Percentiles rank a stretch among this genome's conserved stretches.
These are phyloP conservation scores for Grifola frondosa DNA, from an alignment of 1,284 basidiomycete genomes.

Conservation along the genomic window DNA sequence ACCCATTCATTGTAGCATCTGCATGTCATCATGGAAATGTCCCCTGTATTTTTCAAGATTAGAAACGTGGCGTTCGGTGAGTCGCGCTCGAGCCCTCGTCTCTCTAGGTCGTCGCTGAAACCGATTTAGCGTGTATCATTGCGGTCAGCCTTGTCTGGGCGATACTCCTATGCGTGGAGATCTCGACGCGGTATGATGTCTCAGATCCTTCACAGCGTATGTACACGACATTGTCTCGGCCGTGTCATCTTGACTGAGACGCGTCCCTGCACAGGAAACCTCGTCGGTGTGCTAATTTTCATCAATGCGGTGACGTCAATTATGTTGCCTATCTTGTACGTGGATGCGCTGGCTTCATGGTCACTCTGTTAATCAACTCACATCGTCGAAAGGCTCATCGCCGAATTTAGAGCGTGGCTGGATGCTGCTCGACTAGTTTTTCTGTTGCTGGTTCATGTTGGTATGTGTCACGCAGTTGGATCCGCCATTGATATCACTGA, in stretches of 20 bases:
- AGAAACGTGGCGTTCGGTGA: constrained; percentile 42
- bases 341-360: constrained; percentile 7
- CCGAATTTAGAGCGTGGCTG: constrained; percentile 53
- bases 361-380: not conserved
- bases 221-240: constrained; percentile 17
- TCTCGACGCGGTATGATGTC: constrained; percentile 40
- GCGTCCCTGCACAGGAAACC: constrained; percentile 30
- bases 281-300: constrained; percentile 47
- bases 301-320: constrained; percentile 49
- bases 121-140: constrained; percentile 34
- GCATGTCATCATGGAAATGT: constrained; percentile 33
- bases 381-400: constrained; percentile 40
- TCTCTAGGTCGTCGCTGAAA: constrained; percentile 1
- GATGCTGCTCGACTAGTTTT: constrained; percentile 54
- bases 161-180: constrained; percentile 39
- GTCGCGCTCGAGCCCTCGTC: constrained; percentile 17
- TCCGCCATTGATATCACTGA: not conserved
- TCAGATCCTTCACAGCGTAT: constrained; percentile 40
- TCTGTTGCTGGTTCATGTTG: constrained; percentile 49
- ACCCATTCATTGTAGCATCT: too few relatives aligned
- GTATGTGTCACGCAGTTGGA: constrained; percentile 27
- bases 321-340: constrained; percentile 53
- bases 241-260: not conserved
- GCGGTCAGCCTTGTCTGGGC: constrained; percentile 43
- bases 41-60: constrained; percentile 40